Evolutionary conservation across 306 rosid species (phyloP).

Genomic region (Inga laurina): DNA sequence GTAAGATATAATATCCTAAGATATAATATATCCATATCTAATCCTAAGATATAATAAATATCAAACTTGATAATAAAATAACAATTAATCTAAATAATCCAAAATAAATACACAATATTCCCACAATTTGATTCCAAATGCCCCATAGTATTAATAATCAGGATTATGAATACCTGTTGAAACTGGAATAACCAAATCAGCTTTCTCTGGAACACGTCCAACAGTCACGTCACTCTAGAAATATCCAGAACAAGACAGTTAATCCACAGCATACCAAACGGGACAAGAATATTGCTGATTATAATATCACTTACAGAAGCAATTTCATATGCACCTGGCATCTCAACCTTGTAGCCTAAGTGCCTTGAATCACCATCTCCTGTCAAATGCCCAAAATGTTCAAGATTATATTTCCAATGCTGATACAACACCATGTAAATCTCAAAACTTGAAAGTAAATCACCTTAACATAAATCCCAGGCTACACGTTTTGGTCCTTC

Average conservation of each 20-base stretch:
- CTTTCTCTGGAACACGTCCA: conserved; percentile 89
- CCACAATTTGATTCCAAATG: neutral
- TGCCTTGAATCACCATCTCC: conserved; percentile 92
- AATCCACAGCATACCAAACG: conserved; percentile 29
- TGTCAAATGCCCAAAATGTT: conserved; percentile 33
- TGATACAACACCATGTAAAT: conserved; percentile 14
- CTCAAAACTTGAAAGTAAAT: neutral
- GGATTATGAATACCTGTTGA: conserved; percentile 68
- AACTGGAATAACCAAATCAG: conserved; percentile 82
- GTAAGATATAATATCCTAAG: too few relatives aligned
- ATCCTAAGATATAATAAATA: too few relatives aligned
- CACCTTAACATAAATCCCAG: neutral
- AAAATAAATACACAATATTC: too few relatives aligned
- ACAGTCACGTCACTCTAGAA: conserved; percentile 70
- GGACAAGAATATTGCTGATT: conserved; percentile 12
- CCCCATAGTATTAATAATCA: neutral
- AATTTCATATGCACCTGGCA: conserved; percentile 82
- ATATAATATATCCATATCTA: too few relatives aligned
- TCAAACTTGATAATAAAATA: too few relatives aligned
- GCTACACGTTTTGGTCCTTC: neutral
- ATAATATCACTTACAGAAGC: conserved; percentile 65
- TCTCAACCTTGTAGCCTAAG: conserved; percentile 74
- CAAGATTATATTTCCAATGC: conserved; percentile 26
- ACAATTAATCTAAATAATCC: too few relatives aligned
- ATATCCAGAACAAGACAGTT: conserved; percentile 19